phyloP scores from a whole-genome alignment of 23 red algal species.

The Cyanidioschyzon merolae region DNA sequence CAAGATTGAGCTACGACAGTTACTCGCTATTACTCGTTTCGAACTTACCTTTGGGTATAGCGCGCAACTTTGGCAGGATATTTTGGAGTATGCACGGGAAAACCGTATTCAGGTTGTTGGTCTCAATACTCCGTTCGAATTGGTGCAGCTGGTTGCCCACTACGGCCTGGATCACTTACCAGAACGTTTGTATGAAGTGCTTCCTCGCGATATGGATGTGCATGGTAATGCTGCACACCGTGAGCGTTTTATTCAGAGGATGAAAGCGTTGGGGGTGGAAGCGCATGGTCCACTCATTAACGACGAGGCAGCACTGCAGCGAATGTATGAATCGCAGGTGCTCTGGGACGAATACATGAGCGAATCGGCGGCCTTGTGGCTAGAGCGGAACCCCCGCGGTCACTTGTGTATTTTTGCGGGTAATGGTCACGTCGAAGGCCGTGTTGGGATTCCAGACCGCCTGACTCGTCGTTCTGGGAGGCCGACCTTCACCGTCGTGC shows the following conservation, averaged over 20 bases:
- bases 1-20: slow-evolving; percentile 24
- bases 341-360: slow-evolving; percentile 94
- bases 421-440: slow-evolving; percentile 59
- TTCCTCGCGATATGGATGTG: slow-evolving; percentile 60
- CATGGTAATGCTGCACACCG: slow-evolving; percentile 40
- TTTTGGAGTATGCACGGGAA: slow-evolving; percentile 52
- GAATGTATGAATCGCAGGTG: slow-evolving; percentile 55
- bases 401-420: slow-evolving; percentile 56
- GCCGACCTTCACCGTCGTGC: slow-evolving; percentile 50
- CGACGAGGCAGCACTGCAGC: slow-evolving; percentile 16
- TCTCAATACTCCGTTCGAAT: slow-evolving; percentile 47
- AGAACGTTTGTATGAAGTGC: slow-evolving; percentile 20
- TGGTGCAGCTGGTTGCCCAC: slow-evolving; percentile 26
- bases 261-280: slow-evolving; percentile 8
- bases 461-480: slow-evolving; percentile 42
- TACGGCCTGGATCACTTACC: slow-evolving; percentile 34
- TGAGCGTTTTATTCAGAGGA: slow-evolving; percentile 31
- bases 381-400: slow-evolving; percentile 22
- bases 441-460: slow-evolving; percentile 57
- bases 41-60: slow-evolving; percentile 51
- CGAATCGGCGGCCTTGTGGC: slow-evolving; percentile 34
- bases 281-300: neutral
- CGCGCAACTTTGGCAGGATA: slow-evolving; percentile 37
- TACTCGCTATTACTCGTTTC: slow-evolving; percentile 49
- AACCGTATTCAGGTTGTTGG: slow-evolving; percentile 49